Conservation (phyloP, 2,329 filamentous ascomycete species). For the Fusarium floridanum region DNA sequence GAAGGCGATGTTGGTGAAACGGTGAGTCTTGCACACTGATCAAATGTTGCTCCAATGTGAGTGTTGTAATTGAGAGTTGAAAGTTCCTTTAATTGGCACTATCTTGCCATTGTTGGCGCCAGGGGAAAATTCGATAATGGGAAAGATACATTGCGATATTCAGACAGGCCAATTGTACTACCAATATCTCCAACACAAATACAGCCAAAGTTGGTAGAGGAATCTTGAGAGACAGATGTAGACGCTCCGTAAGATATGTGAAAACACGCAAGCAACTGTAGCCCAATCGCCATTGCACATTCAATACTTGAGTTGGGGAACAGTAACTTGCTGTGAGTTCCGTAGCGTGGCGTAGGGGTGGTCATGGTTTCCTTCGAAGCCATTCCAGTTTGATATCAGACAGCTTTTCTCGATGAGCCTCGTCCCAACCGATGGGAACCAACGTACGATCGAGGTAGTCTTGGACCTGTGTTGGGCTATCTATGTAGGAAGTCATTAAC, state of each 20-base stretch:
- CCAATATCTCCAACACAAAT: background rate
- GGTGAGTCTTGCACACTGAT: background rate
- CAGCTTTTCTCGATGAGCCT: slow-evolving; percentile 64
- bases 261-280: background rate
- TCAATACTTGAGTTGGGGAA: no score
- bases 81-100: background rate
- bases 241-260: background rate
- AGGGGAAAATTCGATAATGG: background rate
- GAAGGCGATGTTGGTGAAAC: slow-evolving; percentile 12
- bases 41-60: background rate
- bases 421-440: slow-evolving; percentile 63
- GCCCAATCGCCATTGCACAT: background rate
- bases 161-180: background rate
- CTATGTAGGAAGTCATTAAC: background rate
- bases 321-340: slow-evolving; percentile 57
- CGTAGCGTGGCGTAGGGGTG: slow-evolving; percentile 61
- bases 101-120: background rate
- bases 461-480: slow-evolving; percentile 61
- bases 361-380: slow-evolving; percentile 68
- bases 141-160: background rate
- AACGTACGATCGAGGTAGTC: slow-evolving; percentile 53
- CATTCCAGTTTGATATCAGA: slow-evolving; percentile 66
- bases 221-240: background rate
- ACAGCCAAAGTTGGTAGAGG: background rate
- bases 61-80: background rate